A percentile compares a stretch with the other conserved stretches of the same genome.
phyloP scores from a whole-genome alignment of 768 basidiomycete species.

The Sporobolomyces roseus region DNA sequence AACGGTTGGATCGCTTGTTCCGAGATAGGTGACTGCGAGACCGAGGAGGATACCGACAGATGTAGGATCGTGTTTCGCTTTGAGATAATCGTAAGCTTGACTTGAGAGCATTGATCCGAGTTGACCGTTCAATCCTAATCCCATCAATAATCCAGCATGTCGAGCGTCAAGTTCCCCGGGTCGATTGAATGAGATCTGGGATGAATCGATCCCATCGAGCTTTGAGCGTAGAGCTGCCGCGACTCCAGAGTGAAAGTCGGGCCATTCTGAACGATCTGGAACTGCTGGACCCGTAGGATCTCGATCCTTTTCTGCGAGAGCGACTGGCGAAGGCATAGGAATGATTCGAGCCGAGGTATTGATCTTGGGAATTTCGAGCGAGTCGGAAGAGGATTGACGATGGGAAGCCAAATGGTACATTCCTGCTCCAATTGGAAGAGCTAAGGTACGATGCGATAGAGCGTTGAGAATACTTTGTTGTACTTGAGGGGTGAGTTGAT shows the following conservation, averaged over 20 bases:
- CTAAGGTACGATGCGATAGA: conserved; percentile 81
- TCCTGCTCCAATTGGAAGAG: conserved; percentile 81
- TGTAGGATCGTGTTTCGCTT: conserved; percentile 91
- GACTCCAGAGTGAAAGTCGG: conserved; percentile 97
- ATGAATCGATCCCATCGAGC: conserved; percentile 77
- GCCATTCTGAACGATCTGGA: conserved; percentile 71
- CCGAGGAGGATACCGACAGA: conserved; percentile 90
- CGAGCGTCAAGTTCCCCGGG: conserved; percentile 83
- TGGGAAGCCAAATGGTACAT: conserved; percentile 79
- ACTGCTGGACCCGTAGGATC: conserved; percentile 1
- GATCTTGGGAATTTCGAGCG: conserved; percentile 47
- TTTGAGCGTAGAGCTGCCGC: conserved; percentile 83
- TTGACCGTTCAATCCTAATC: conserved; percentile 86
- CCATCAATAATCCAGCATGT: conserved; percentile 94
- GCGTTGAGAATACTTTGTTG: conserved; percentile 75
- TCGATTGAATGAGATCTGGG: conserved; percentile 91
- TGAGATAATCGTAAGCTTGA: conserved; percentile 89
- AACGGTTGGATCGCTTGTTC: conserved; percentile 76
- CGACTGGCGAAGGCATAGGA: conserved; percentile 43
- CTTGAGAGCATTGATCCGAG: conserved; percentile 74
- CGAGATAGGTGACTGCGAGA: conserved; percentile 83
- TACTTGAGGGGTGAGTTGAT: conserved; percentile 79
- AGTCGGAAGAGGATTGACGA: conserved; percentile 28
- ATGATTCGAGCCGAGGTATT: conserved; percentile 48
- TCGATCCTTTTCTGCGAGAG: conserved; percentile 39